These are phyloP conservation scores for Argentina anserina DNA, from an alignment of 306 rosid genomes.

Conservation along the genomic window DNA sequence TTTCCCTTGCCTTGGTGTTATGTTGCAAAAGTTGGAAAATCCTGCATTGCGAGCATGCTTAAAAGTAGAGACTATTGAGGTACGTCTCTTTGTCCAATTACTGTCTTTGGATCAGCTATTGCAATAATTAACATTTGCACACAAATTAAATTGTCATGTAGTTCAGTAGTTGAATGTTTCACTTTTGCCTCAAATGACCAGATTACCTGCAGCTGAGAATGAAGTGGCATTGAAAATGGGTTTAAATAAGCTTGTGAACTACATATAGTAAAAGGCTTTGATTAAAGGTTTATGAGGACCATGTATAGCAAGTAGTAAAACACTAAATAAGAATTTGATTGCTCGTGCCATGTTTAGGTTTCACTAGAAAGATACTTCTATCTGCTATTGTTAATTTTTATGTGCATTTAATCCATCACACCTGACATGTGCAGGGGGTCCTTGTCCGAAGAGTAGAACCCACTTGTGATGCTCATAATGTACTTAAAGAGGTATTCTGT, in stretches of 20 bases:
- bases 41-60: constrained; percentile 81
- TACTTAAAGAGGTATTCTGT: constrained; percentile 72
- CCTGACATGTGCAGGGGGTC: constrained; percentile 65
- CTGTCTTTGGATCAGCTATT: neutral
- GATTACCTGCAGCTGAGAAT: neutral
- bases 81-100: constrained; percentile 29
- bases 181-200: neutral
- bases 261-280: neutral
- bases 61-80: constrained; percentile 84
- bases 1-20: constrained; percentile 91
- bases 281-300: neutral
- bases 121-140: neutral
- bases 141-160: neutral
- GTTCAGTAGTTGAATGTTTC: too few relatives aligned
- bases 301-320: neutral
- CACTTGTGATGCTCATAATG: constrained; percentile 82
- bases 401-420: constrained; percentile 14
- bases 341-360: neutral
- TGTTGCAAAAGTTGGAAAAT: constrained; percentile 96
- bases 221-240: neutral
- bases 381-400: constrained; percentile 17
- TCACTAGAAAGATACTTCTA: neutral
- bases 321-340: neutral
- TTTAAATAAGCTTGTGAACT: neutral
- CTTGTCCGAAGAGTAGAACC: constrained; percentile 92